Conservation (phyloP, 2,329 filamentous ascomycete genomes). For the Colletotrichum simmondsii region DNA sequence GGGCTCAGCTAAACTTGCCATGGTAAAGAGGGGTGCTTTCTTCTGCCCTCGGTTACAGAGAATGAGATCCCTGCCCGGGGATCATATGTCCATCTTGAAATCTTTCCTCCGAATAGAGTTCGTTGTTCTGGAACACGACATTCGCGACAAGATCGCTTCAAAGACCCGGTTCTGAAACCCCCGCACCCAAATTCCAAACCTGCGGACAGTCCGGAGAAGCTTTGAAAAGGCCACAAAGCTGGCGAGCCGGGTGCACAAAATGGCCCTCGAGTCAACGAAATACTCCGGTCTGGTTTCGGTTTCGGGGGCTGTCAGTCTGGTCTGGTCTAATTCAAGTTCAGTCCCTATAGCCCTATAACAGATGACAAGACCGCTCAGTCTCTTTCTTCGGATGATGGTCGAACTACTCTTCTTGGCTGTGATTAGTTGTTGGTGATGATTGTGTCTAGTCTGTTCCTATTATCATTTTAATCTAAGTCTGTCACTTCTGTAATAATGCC, state of each 20-base stretch:
- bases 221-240: not conserved
- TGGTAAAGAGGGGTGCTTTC: not conserved
- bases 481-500: constrained; percentile 21
- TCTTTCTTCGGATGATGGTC: constrained; percentile 1
- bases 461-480: constrained; percentile 2
- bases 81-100: not conserved
- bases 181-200: not conserved
- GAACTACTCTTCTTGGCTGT: not conserved
- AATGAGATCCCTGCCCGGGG: not conserved
- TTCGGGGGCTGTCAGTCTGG: not conserved
- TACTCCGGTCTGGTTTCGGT: not conserved
- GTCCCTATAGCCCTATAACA: constrained; percentile 8
- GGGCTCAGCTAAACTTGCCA: not conserved
- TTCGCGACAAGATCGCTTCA: constrained; percentile 18
- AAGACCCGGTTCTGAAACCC: constrained; percentile 24
- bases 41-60: not conserved
- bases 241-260: not conserved
- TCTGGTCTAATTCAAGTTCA: not conserved
- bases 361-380: constrained; percentile 1
- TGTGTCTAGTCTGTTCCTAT: not conserved
- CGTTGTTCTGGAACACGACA: constrained; percentile 7
- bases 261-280: not conserved
- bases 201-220: not conserved
- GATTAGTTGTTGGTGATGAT: not conserved
- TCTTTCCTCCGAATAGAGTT: not conserved